phyloP scores from a whole-genome alignment of 2,329 filamentous ascomycete genomes.

The Cladosporium sp. region DNA sequence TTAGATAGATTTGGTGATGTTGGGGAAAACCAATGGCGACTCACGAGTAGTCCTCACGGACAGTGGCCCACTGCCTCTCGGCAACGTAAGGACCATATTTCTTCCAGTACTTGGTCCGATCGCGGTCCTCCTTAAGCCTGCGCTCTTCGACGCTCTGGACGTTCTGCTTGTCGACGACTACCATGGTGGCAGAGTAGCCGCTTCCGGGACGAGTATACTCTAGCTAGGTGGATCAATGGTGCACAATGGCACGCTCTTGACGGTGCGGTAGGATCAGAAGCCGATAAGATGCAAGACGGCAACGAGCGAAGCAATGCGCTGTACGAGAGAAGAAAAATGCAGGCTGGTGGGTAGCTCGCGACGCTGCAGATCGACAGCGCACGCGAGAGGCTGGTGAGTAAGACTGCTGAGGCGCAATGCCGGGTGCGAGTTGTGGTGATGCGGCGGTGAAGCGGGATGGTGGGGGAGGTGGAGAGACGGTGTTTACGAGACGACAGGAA shows the following conservation, averaged over 20 bases:
- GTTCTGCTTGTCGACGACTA: conserved; percentile 80
- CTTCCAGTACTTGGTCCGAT: conserved; percentile 91
- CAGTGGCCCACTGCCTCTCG: conserved; percentile 93
- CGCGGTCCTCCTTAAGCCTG: conserved; percentile 76
- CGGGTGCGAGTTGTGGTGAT: neutral
- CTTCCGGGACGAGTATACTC: neutral
- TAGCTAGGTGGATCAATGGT: neutral
- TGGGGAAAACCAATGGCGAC: conserved; percentile 24
- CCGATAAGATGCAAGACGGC: neutral
- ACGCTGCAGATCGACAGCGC: neutral
- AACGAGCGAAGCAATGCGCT: neutral
- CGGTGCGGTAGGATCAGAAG: neutral
- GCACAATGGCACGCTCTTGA: neutral
- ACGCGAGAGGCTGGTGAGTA: conserved; percentile 1
- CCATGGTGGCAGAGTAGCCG: conserved; percentile 53
- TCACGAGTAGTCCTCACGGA: conserved; percentile 66
- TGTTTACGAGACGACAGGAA: neutral
- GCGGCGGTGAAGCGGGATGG: conserved; percentile 1
- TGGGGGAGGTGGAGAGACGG: neutral
- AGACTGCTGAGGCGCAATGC: conserved; percentile 5
- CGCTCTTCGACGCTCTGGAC: conserved; percentile 87
- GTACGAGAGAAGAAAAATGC: neutral
- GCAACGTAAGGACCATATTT: conserved; percentile 93
- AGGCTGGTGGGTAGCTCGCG: neutral
- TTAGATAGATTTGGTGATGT: conserved; percentile 11